Conservation (phyloP, 2,329 filamentous ascomycete genomes). For the Penicillium hesseltinei region DNA sequence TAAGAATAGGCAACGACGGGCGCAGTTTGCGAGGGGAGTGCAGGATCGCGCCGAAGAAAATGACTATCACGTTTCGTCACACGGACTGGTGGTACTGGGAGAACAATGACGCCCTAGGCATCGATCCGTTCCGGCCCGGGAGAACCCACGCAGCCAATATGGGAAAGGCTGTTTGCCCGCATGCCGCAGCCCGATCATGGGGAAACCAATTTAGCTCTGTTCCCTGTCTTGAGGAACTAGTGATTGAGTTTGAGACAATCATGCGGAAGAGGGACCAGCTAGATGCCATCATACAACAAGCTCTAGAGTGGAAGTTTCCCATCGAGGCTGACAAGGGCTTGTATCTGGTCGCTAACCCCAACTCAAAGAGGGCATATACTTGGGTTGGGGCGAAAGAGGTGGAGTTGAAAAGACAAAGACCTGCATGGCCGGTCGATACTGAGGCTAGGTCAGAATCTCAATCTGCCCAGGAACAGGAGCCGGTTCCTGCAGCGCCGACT, state of each 20-base stretch:
- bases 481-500: not conserved
- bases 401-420: not conserved
- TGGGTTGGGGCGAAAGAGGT: constrained; percentile 1
- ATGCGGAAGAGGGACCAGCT: constrained; percentile 25
- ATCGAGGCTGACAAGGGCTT: not conserved
- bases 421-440: not conserved
- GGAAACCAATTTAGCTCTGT: constrained; percentile 11
- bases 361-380: not conserved
- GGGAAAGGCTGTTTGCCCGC: not conserved
- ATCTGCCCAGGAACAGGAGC: not conserved
- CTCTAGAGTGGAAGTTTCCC: constrained; percentile 22
- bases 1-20: not conserved
- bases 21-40: constrained; percentile 13
- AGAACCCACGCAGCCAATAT: not conserved
- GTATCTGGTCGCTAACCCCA: not conserved
- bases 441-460: not conserved
- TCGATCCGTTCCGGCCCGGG: constrained; percentile 27
- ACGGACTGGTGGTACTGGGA: constrained; percentile 34
- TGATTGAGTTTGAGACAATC: constrained; percentile 31
- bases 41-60: constrained; percentile 15
- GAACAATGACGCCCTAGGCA: constrained; percentile 23
- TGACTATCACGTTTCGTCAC: constrained; percentile 29
- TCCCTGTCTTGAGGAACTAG: constrained; percentile 20
- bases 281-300: constrained; percentile 23
- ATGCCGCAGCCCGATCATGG: not conserved